Base-by-base conservation (phyloP, 371 early-diverging fungal species). In the Mucor circinelloides region DNA sequence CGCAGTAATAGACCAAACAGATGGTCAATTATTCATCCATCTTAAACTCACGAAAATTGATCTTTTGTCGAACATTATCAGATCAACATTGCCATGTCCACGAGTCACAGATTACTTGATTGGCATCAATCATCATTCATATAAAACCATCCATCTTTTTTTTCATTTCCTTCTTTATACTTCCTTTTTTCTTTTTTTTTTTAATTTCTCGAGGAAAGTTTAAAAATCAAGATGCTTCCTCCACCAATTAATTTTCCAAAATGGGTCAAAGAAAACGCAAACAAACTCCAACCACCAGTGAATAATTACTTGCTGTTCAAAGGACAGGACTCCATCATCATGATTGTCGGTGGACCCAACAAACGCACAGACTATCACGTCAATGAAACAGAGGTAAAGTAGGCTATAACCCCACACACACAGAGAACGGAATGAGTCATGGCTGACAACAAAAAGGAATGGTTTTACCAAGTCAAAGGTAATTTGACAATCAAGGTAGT, bases 401-500 rank as follows among this genome's bases (percentile, higher is more conserved):
- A 23, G 42, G 4, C 10, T n/a, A 58, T 17, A 28, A 1, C 34
- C 28, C 57, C 28, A 54, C 9, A 21, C 25, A 48, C 25, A n/a
- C 46, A 2, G 34, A 19, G 1, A 19, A 27, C 28, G 7, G 5
- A 19, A 56, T 17, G 13, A 34, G 19, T 62, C 19, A 19, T 36
- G 31, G 3, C 31, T 64, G 50, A 46, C 19, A 23, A 31, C 23
- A 46, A 21, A 52, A 71, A 94, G 90, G 99, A 98, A 76, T 97
- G 94, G 93, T 98, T 98, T 79, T 95, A 91, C 80, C 97, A 97
- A 79, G 77, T 92, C 82, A 92, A 94, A 79, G 99, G 99, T 4
- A 87, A 90, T 54, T 90, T 97, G 91, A 64, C 93, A 23, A 85
- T 98, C 55, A 96, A 91, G 67, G 86, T 97, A 50, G 93, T 93